Percentiles rank a stretch among this genome's conserved stretches.
Conservation (phyloP, 768 basidiomycete genomes). For the Lentinula sp. region DNA sequence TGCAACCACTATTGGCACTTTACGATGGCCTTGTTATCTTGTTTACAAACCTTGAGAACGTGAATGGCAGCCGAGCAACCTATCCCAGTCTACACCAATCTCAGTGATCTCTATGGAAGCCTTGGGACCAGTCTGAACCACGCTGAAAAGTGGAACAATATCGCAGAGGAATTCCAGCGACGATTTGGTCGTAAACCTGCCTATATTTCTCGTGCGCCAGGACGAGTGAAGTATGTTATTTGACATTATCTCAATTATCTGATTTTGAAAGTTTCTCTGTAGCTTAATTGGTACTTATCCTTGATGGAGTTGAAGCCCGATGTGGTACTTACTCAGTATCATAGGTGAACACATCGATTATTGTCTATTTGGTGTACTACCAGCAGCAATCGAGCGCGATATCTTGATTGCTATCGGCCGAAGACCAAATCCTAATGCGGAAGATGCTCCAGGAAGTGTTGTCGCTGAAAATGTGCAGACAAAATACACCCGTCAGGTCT, state of each 20-base stretch:
- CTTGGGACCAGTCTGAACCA: constrained; percentile 50
- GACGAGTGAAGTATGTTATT: constrained; percentile 65
- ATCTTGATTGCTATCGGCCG: constrained; percentile 73
- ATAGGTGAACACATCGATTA: constrained; percentile 84
- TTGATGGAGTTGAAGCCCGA: background rate
- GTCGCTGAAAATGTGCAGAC: constrained; percentile 55
- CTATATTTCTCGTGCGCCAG: constrained; percentile 73
- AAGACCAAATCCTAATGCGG: constrained; percentile 21
- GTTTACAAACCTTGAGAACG: background rate
- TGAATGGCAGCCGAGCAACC: constrained; percentile 49
- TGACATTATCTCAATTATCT: background rate
- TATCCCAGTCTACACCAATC: constrained; percentile 56
- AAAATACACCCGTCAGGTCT: constrained; percentile 55
- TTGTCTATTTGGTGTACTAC: constrained; percentile 77
- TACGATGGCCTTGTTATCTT: background rate
- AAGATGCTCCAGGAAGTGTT: constrained; percentile 44
- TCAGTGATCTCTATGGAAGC: constrained; percentile 50
- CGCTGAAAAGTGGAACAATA: constrained; percentile 53
- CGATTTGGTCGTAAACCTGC: constrained; percentile 63
- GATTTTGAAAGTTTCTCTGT: background rate
- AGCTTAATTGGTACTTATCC: constrained; percentile 37
- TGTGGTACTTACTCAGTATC: constrained; percentile 6
- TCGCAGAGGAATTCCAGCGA: constrained; percentile 53
- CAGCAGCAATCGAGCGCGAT: constrained; percentile 80
- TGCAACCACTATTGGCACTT: background rate